Base-by-base conservation (phyloP, 2,329 filamentous ascomycete genomes). In the Hypoxylon sp. region DNA sequence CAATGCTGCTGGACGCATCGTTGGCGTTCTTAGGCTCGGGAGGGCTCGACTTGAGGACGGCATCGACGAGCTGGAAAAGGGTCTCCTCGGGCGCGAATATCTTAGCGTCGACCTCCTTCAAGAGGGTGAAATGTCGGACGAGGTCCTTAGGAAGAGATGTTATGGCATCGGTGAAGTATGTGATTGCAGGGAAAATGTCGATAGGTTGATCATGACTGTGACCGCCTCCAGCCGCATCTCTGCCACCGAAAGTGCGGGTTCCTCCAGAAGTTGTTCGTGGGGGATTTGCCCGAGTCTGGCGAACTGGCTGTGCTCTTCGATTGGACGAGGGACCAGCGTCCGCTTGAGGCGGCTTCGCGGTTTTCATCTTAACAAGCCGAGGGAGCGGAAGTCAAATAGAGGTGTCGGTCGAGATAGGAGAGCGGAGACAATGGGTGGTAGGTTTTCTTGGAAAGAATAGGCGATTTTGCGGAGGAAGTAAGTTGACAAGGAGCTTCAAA, bases 61-160 rank as follows among this genome's bases (percentile, higher is more conserved):
- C 86, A 68, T 90, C 86, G 74, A 97, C 88, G 68, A 97, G 86
- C 77, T 91, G 87, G 77, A 92, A 90, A 65, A 99, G 86, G 76
- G 91, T 88, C 74, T 96, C 92, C 79, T 97, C 94, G 5, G 96
- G 92, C 26, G 90, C 90, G 81, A 94, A 96, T 71, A 97, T 92
- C 83, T 99, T 99, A 70, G 95, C 95, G 83, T 99, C 96, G 52
- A 98, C 96, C 82, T 99, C 96, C 80, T 98, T 98, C 73, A 99
- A 86, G 63, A 98, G 87, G 35, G 95, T 98, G 75, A 97, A 97
- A 80, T 99, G 95, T 78, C 94, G 91, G 74, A 97, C 94, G 55
- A 98, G 93, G 82, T 99, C 96, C 80, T 94, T 94, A 3, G 96
- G 96, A 26, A 99, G 88, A 42, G 95, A 94, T 56, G 94, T 91